Evolutionary conservation across 805 yeast genomes (phyloP).

Genomic region (Metschnikowia kofuensis): DNA sequence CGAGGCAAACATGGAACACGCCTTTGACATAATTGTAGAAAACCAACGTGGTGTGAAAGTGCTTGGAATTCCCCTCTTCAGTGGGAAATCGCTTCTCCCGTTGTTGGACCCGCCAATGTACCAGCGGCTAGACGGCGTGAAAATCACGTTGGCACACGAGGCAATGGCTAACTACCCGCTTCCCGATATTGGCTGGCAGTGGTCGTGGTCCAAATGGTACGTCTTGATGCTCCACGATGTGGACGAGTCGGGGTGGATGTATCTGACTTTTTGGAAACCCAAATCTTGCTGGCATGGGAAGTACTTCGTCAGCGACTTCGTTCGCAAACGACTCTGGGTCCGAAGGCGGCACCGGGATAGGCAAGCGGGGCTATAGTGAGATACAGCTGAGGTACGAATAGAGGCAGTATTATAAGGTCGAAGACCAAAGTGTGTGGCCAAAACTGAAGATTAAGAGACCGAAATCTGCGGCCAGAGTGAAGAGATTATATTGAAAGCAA

Average conservation of each 20-base stretch:
- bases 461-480: no score
- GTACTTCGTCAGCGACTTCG: slow-evolving; percentile 55
- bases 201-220: slow-evolving; percentile 74
- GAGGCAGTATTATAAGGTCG: background rate
- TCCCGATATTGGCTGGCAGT: slow-evolving; percentile 61
- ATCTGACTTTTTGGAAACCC: slow-evolving; percentile 42
- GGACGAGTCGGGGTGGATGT: slow-evolving; percentile 86
- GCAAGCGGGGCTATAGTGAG: background rate
- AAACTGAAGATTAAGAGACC: no score
- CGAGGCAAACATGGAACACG: slow-evolving; percentile 3
- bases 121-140: slow-evolving; percentile 43
- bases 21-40: slow-evolving; percentile 46
- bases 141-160: slow-evolving; percentile 25
- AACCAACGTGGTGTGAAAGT: slow-evolving; percentile 53
- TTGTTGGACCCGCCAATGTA: slow-evolving; percentile 50
- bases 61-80: slow-evolving; percentile 51
- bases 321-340: slow-evolving; percentile 66
- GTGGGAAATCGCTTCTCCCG: slow-evolving; percentile 45
- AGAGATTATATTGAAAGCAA: no score
- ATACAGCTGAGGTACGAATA: background rate
- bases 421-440: no score
- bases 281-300: slow-evolving; percentile 60
- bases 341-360: slow-evolving; percentile 20
- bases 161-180: slow-evolving; percentile 39
- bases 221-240: slow-evolving; percentile 67